Evolutionary conservation across 352 stramenopile species (phyloP).

Genomic region (Globisporangium polare): DNA sequence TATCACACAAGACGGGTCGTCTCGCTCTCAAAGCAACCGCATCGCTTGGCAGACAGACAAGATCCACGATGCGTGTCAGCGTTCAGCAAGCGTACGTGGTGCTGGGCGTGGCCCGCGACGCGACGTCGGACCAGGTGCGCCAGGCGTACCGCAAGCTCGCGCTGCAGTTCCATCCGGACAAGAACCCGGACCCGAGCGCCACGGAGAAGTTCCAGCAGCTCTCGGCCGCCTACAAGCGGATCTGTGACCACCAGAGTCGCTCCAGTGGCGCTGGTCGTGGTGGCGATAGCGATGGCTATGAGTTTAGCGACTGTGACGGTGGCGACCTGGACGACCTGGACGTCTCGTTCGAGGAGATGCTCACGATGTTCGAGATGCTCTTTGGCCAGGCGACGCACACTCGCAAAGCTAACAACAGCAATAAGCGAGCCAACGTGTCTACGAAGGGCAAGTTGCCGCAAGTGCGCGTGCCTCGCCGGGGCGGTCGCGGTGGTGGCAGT

Average conservation of each 20-base stretch:
- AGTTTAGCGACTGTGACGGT: constrained; percentile 23
- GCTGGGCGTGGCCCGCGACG: constrained; percentile 38
- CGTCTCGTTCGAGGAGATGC: constrained; percentile 64
- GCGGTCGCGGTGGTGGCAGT: not conserved
- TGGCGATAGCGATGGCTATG: constrained; percentile 16
- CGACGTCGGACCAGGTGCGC: constrained; percentile 43
- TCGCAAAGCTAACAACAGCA: not conserved
- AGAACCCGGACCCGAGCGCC: constrained; percentile 54
- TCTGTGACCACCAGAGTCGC: constrained; percentile 49
- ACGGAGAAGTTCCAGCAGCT: constrained; percentile 70
- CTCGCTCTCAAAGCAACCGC: too few relatives aligned
- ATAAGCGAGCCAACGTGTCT: not conserved
- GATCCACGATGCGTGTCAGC: constrained; percentile 23
- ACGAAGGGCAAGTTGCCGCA: constrained; percentile 10
- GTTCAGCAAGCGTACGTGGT: constrained; percentile 40
- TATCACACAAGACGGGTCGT: too few relatives aligned
- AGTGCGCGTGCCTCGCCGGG: constrained; percentile 6
- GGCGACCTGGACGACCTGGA: constrained; percentile 32
- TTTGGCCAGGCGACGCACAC: constrained; percentile 27
- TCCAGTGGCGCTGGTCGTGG: not conserved
- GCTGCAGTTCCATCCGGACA: constrained; percentile 68
- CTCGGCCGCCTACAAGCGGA: constrained; percentile 61
- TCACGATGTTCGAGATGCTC: constrained; percentile 77
- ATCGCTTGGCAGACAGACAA: not conserved
- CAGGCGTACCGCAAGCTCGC: constrained; percentile 59